Base-by-base conservation (phyloP, 2,329 filamentous ascomycete genomes). In the Aureobasidium musti region DNA sequence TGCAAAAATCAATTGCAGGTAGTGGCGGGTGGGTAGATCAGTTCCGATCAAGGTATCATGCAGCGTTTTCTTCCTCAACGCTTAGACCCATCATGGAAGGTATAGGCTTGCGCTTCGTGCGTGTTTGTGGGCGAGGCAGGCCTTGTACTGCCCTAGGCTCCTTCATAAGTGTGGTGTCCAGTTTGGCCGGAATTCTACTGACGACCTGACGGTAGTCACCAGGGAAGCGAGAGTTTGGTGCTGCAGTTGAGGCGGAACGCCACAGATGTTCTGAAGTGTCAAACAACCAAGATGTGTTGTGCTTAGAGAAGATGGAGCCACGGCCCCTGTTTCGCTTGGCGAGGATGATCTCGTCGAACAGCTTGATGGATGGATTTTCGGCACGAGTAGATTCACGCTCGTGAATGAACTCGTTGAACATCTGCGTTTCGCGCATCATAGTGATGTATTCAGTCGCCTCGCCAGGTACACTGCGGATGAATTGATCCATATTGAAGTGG, bases 121-220 rank as follows among this genome's bases (percentile, higher is more conserved):
- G 79, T n/a, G 76, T 76, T 68, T 78, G 77, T 61, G 82, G 82
- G 67, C 85, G 79, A 33, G 92, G 92, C n/a, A 92, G 88, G 41
- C 93, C 93, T 76, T 96, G 92, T 45, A 97, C 94, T 69, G 91
- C 88, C 67, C 93, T 86, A 35, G 93, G 93, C 78, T 97, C 93
- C 76, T 92, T 91, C 92, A 98, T 97, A 54, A 97, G 82, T 17
- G 87, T 86, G 4, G 89, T 85, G 73, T 99, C 95, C 11, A 99
- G 84, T 74, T 91, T 93, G 8, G 91, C 87, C 5, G 95, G 95
- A 43, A 91, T 86, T 87, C 83, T 75, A 68, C 79, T 82, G 45
- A 83, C 78, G 17, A 85, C 74, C 64, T 79, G 74, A 35, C 80
- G 79, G 70, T 84, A 85, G 72, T 87, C 85, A 8, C 81, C 81